Base-by-base conservation (phyloP, 305 asterid genomes). In the Coffea humblotiana region DNA sequence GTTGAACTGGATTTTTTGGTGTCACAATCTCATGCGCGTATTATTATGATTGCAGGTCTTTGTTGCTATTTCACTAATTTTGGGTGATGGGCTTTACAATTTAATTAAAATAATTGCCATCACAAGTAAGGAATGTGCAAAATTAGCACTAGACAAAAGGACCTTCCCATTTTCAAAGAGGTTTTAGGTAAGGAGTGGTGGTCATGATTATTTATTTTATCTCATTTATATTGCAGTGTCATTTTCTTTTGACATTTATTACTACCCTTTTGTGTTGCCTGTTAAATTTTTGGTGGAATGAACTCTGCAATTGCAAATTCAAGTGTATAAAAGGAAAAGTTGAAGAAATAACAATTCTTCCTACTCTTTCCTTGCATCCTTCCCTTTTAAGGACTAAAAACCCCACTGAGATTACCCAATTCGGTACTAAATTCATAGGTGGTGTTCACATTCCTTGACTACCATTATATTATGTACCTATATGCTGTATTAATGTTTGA, bases 1-100 rank as follows among this genome's bases (percentile, higher is more conserved):
- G 60, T 40, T 27, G 21, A 13, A 66, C 1, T 32, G 12, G 71
- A 9, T 15, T 61, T 8, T 40, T 40, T 43, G 43, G 29, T 61
- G 8, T 1, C 23, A 9, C 29, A 29, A 43, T 25, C 72, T 76
- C 9, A 25, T 76, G 79, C 27, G 45, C 71, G 74, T 15, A 40
- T 40, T 80, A 45, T 35, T 79, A 19, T 77, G 76, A 77, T 80
- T 82, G 78, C 94, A 94, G 98, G 97, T 95, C 69, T 94, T 95
- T 87, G 90, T 95, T 77, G 97, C 98, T 73, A 94, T 91, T 84
- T 83, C 97, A 75, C 93, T 95, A 69, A 94, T 95, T 78, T 92
- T 95, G 69, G 98, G 99, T 19, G 99, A 95, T 85, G 98, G 99
- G 52, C 89, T 95, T 81, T 95, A 95, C 90, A 95, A 93, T 87